phyloP scores from a whole-genome alignment of 140 eudicot genomes.

The Flaveria floridana region DNA sequence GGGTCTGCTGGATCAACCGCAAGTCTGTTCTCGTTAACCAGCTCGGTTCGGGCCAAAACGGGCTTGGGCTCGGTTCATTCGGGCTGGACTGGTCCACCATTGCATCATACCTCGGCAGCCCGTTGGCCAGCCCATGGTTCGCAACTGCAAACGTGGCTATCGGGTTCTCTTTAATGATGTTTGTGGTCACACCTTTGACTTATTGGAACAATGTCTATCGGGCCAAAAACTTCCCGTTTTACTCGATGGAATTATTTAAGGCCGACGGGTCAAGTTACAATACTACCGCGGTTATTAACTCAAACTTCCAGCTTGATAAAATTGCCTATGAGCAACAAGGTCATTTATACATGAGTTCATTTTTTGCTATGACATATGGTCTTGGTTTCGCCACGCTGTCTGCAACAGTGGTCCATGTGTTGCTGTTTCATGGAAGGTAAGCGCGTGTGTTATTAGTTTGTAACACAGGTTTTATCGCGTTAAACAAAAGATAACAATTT shows the following conservation, averaged over 20 bases:
- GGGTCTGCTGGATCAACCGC: constrained; percentile 60
- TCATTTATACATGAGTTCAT: constrained; percentile 43
- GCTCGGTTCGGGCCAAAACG: constrained; percentile 57
- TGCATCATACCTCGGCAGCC: constrained; percentile 57
- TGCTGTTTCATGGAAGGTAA: constrained; percentile 59
- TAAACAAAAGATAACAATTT: background rate
- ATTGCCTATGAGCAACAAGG: constrained; percentile 46
- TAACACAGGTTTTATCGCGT: background rate
- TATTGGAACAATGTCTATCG: constrained; percentile 47
- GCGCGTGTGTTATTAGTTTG: background rate
- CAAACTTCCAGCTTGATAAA: constrained; percentile 51
- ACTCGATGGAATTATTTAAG: constrained; percentile 42
- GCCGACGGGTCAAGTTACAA: constrained; percentile 46
- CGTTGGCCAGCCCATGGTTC: constrained; percentile 68
- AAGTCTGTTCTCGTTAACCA: constrained; percentile 51
- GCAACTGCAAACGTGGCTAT: constrained; percentile 51
- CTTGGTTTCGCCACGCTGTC: constrained; percentile 65
- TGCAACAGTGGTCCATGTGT: constrained; percentile 53
- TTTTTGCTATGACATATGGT: constrained; percentile 66
- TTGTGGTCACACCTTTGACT: constrained; percentile 44
- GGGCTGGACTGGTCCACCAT: constrained; percentile 68
- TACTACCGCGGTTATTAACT: constrained; percentile 35
- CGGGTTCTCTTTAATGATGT: constrained; percentile 53
- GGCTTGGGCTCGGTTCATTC: constrained; percentile 54
- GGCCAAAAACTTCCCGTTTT: constrained; percentile 60